Evolutionary conservation across 2,329 filamentous ascomycete species (phyloP), one percentile per base, ranked within the genome.

Genomic region (Venturiaceae sp.): DNA sequence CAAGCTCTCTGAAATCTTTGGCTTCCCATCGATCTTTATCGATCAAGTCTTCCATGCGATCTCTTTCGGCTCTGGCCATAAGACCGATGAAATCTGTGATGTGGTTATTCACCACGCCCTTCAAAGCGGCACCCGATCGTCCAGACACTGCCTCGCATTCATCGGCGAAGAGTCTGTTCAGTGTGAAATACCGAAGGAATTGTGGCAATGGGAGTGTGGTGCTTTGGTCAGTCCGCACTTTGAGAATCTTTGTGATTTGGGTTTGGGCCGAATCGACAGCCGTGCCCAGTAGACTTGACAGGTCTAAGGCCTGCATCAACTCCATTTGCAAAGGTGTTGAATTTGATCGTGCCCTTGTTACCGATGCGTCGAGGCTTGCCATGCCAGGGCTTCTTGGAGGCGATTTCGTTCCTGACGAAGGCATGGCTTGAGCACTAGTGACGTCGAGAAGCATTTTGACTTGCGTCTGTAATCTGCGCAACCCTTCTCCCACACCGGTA

Each of bases 401-500:
- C 1, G 79, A 81, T 60, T 72, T 74, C 28, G 76, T 63, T 32
- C 69, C 68, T 50, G 71, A 66, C 37, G 66, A 62, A 66, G 71
- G 61, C 33, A 76, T 69, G 19, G 81, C 78, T 55, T 88, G 79
- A 13, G 83, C 86, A 69, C 91, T 96, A 0, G 92, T 94, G 21
- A 96, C 88, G 71, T 99, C 94, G 9, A 99, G 79, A n/a, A 99
- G 74, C 9, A 97, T 85, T 71, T 99, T 99, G 58, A 94, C 88
- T 69, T 97, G 92, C 0, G 90, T 92, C 19, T 90, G 90, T 7
- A 96, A 76, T 66, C 94, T 82, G 59, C 94, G 81, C 53, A 99
- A 71, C 3, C 89, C 89, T 74, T 99, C 94, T 3, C 92, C 87
- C 8, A 96, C 86, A 34, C 88, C 85, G 19, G 91, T 87, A 67